Evolutionary conservation across 352 stramenopile species (phyloP), one percentile per base, ranked within the genome.

Genomic region (Phytopythium ostracodes): DNA sequence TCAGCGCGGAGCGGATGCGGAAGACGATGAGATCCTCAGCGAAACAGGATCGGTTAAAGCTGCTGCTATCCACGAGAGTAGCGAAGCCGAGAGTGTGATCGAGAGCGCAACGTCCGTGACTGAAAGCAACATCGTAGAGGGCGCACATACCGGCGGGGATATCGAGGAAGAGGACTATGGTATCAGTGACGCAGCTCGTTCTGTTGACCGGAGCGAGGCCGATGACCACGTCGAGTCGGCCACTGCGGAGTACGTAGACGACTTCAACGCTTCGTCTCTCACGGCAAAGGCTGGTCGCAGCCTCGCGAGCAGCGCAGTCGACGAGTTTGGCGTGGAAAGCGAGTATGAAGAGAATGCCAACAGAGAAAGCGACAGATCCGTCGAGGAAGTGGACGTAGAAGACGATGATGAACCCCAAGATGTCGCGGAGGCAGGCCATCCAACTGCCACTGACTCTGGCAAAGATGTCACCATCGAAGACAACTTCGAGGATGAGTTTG

Each of bases 241-340:
- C 25, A 72, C 61, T 1, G 55, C 72, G 58, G 40, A 64, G 20
- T 80, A 79, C 25, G 73, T 81, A 15, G 77, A 88, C n/a, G 67
- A 79, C 35, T 88, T 86, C 33, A 72, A 79, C 22, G 64, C 36
- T 14, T 75, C 71, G 22, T 70, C 63, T 20, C 53, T 65, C 2
- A 66, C 71, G 22, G 27, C 33, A n/a, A 64, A 56, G 44, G 54
- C 25, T 12, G 18, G 6, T 22, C 15, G 17, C 18, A 8, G n/a
- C 27, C 7, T 17, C 20, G 22, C 6, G 15, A 22, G 14, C 35
- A 36, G 14, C 18, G 36, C 27, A 27, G n/a, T 59, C 7, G 54
- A 59, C 17, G 36, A 31, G 9, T 54, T 35, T 25, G 50, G 61
- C 27, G 55, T 46, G 1, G 56, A 22, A 35, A 56, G 38, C n/a